Evolutionary conservation across 1,284 basidiomycete species (phyloP), one percentile per base, ranked within the genome.

Genomic region (Peniophora sp.): DNA sequence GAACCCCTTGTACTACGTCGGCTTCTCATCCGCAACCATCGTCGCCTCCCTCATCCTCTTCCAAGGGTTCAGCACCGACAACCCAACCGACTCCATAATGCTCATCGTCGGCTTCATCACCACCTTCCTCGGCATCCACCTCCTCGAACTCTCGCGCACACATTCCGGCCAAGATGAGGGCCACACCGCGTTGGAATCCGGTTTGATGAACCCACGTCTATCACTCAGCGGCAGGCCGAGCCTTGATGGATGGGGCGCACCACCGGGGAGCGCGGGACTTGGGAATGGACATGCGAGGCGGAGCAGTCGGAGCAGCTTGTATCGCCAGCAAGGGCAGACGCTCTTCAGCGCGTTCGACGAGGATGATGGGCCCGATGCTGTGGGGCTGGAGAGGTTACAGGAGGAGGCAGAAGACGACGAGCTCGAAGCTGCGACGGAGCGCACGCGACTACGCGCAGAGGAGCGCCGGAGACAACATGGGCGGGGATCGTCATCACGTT

Each of bases 1-100:
- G 52, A 99, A 99, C 66, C 96, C 97, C 0, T 90, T 97, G 75
- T 99, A 99, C 72, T 98, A 96, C 64, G 96, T 98, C 67, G 88
- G 92, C 67, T 99, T 99, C 73, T 95, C 94, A n/a, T 92, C 92
- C 1, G 88, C 88, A 11, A 98, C 96, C 24, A 91, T 97, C 62
- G 76, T 96, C 49, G 94, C 96, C 0, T 97, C 94, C 48, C 82
- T 97, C 56, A 93, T 98, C 58, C 81, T 98, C 54, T 98, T 98
- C 78, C 89, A 92, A 72, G 96, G 96, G 1, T 91, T 99, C 76
- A 95, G 97, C 71, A 98, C 93, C 2, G 81, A 85, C 17, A 85
- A 84, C 54, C 84, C 83, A 3, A 79, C 81, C 35, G 89, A 92
- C 67, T 90, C 90, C 27, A 63, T 93, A 43, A 94, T 92, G 2